Percentiles rank a stretch among this genome's conserved stretches.
These are phyloP conservation scores for Madurella mycetomatis DNA, from an alignment of 2,329 filamentous ascomycete species.

Conservation along the genomic window DNA sequence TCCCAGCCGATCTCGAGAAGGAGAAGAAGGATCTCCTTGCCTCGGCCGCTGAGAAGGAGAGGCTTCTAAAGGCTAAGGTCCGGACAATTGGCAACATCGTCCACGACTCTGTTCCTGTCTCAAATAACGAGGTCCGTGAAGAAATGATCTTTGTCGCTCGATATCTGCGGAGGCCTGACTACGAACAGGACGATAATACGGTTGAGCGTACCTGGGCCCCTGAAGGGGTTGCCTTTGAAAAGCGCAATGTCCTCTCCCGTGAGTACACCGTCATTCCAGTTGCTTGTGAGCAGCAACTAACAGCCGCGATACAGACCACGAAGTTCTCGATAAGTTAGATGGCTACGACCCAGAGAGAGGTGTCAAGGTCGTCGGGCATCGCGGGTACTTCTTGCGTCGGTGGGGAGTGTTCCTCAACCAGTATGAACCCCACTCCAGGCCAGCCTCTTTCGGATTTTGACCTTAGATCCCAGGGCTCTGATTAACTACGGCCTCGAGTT, in stretches of 20 bases:
- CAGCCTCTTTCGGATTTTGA: neutral
- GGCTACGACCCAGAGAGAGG: conserved; percentile 92
- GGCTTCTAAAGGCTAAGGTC: conserved; percentile 69
- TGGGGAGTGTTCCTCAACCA: conserved; percentile 61
- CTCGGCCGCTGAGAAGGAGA: conserved; percentile 69
- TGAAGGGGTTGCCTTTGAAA: conserved; percentile 67
- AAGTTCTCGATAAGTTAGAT: conserved; percentile 81
- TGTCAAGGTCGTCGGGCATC: conserved; percentile 89
- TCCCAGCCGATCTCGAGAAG: conserved; percentile 61
- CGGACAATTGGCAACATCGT: conserved; percentile 88
- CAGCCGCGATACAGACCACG: conserved; percentile 56
- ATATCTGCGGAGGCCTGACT: conserved; percentile 1
- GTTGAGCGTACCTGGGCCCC: conserved; percentile 76
- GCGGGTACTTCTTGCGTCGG: conserved; percentile 86
- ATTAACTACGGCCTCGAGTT: conserved; percentile 95
- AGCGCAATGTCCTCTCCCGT: conserved; percentile 71
- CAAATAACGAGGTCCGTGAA: conserved; percentile 64
- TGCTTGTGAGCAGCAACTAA: neutral
- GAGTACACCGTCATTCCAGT: conserved; percentile 1
- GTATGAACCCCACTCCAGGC: conserved; percentile 9
- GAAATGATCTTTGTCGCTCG: conserved; percentile 14
- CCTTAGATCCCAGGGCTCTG: conserved; percentile 59
- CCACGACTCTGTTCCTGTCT: conserved; percentile 79
- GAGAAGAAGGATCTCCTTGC: conserved; percentile 78
- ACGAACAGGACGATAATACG: conserved; percentile 67